phyloP scores from a whole-genome alignment of 495 filamentous ascomycete species.

The Penicillium cosmopolitanum region DNA sequence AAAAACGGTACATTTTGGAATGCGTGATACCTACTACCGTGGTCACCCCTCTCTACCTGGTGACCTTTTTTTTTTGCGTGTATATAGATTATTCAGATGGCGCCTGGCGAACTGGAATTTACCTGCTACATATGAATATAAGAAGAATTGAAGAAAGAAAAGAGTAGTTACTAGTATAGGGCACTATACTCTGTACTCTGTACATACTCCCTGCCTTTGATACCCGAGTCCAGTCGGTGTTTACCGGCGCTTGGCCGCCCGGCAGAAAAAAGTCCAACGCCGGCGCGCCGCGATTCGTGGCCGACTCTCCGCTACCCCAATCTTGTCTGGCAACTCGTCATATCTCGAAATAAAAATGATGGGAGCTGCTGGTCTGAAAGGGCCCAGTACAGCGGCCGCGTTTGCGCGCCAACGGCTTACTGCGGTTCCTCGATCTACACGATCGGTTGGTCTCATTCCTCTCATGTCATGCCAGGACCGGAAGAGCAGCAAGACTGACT shows the following conservation, averaged over 20 bases:
- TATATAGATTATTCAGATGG: slow-evolving; percentile 43
- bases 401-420: slow-evolving; percentile 40
- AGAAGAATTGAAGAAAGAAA: background rate
- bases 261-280: slow-evolving; percentile 42
- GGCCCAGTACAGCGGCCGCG: slow-evolving; percentile 32
- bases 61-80: slow-evolving; percentile 20
- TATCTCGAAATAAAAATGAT: slow-evolving; percentile 41
- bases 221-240: slow-evolving; percentile 17
- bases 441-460: slow-evolving; percentile 39
- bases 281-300: slow-evolving; percentile 4
- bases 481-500: slow-evolving; percentile 25
- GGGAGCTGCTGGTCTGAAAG: slow-evolving; percentile 39
- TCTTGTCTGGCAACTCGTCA: slow-evolving; percentile 12
- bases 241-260: slow-evolving; percentile 32
- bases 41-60: slow-evolving; percentile 13
- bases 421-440: slow-evolving; percentile 36
- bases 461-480: background rate
- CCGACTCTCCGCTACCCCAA: slow-evolving; percentile 17
- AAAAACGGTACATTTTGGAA: slow-evolving; percentile 28
- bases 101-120: slow-evolving; percentile 36
- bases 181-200: too few species aligned
- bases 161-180: too few species aligned
- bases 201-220: too few species aligned
- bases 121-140: background rate
- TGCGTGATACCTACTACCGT: slow-evolving; percentile 27